phyloP scores from a whole-genome alignment of 163 green algal genomes.

The Scenedesmus sp. region DNA sequence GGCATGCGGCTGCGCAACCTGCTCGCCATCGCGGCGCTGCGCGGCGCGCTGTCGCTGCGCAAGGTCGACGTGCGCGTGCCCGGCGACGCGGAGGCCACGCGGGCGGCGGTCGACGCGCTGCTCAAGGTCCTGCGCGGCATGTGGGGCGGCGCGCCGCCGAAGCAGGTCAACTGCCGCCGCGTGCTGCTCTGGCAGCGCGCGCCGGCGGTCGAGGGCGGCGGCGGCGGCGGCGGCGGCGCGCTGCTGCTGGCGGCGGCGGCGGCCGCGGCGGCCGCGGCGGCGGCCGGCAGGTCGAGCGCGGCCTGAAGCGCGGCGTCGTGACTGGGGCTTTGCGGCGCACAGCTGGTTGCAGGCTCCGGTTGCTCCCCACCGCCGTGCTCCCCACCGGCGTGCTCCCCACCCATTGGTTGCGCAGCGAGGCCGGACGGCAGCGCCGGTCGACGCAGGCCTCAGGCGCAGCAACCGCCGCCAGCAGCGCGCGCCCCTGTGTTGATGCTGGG shows the following conservation, averaged over 20 bases:
- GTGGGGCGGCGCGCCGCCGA: slow-evolving; percentile 8
- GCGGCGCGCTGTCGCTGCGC: slow-evolving; percentile 19
- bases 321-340: no score
- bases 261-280: not conserved
- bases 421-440: no score
- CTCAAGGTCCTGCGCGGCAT: slow-evolving; percentile 9
- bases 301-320: no score
- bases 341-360: no score
- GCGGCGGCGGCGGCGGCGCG: not conserved
- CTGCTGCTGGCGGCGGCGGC: not conserved
- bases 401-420: no score
- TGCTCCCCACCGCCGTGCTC: no score
- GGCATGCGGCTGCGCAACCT: slow-evolving; percentile 13
- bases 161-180: not conserved
- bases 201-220: not conserved
- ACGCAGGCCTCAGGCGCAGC: no score
- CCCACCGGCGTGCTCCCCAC: no score
- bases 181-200: not conserved
- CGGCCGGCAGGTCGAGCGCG: no score
- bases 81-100: not conserved
- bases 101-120: slow-evolving; percentile 7
- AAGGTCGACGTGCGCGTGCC: slow-evolving; percentile 4
- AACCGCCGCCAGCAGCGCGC: not conserved
- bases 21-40: slow-evolving; percentile 12
- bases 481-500: not conserved